Base-by-base conservation (phyloP, 495 filamentous ascomycete species). In the Lichenothelia convexa region DNA sequence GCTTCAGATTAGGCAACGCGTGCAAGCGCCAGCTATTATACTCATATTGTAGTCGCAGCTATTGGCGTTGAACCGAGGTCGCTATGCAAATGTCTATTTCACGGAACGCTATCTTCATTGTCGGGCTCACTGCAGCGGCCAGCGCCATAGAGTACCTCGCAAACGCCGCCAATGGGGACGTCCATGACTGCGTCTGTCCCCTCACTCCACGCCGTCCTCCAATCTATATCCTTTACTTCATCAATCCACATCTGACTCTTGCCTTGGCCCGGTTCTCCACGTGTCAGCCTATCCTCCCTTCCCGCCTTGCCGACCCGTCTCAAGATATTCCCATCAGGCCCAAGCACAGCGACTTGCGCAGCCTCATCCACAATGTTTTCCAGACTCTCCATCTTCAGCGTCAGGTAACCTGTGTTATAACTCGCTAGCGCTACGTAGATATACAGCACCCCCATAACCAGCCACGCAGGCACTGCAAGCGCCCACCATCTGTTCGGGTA, bases 141-240 rank as follows among this genome's bases (percentile, higher is more conserved):
- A 36, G 64, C 63, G 0, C 74, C 79, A 51, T 84, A 84, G 33
- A 84, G 44, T 16, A 95, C 71, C 64, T 99, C 89, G 57, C 87
- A 94, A n/a, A 94, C 89, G 3, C 89, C 89, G 15, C 85, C 91
- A 29, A 95, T 66, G 5, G 89, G 89, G 15, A 99, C 73, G 66
- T 99, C 89, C 81, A 95, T 80, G 4, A 94, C 87, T 9, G 84
- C 89, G 66, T 99, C 89, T 1, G 91, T 99, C 21, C 91, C 84
- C 44, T 81, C 73, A 51, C 70, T 79, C 89, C 89, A 97, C 5
- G 87, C 61, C 34, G 60, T 65, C 45, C 62, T 70, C 89, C 89
- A 97, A 50, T 80, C 66, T 36, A 73, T 45, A 27, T 60, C 62
- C 21, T 56, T 50, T 1, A 35, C 17, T 12, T 31, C 30, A 7